A percentile compares a stretch with the other conserved stretches of the same genome.
Evolutionary conservation across 306 rosid genomes (phyloP).

Genomic region (Prosopis cineraria): DNA sequence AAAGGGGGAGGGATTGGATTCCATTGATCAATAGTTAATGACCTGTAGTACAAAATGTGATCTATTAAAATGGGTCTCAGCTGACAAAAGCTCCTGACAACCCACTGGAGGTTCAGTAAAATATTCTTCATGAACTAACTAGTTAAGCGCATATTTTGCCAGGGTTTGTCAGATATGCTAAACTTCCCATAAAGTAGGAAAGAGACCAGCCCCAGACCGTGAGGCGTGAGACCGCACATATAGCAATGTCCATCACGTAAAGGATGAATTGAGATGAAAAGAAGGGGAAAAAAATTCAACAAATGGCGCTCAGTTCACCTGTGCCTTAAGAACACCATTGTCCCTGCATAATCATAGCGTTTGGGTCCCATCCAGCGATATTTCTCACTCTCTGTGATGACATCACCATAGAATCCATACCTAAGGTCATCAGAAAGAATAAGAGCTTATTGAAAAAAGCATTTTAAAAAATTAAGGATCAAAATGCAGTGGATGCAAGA

Average conservation of each 20-base stretch:
- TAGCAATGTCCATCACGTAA: neutral
- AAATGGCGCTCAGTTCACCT: conserved; percentile 46
- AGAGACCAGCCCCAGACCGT: conserved; percentile 1
- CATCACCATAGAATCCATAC: conserved; percentile 99
- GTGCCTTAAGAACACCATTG: conserved; percentile 83
- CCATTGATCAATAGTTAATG: neutral
- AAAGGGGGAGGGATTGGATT: neutral
- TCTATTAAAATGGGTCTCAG: neutral
- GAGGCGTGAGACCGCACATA: neutral
- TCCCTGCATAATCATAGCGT: conserved; percentile 94
- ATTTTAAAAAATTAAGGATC: conserved; percentile 13
- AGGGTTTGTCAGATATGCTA: neutral
- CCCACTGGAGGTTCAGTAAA: neutral
- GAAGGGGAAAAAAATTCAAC: conserved; percentile 10
- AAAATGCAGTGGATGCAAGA: conserved; percentile 26
- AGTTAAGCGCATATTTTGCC: neutral
- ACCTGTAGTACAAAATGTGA: neutral
- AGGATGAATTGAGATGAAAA: conserved; percentile 2
- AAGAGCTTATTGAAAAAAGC: conserved; percentile 33
- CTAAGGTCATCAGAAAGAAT: conserved; percentile 46
- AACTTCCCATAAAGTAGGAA: neutral
- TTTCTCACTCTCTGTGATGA: conserved; percentile 90
- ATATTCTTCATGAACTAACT: no score
- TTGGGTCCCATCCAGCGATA: conserved; percentile 98
- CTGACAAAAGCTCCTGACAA: neutral